Base-by-base conservation (phyloP, 768 basidiomycete species). In the Podaxis pistillaris region DNA sequence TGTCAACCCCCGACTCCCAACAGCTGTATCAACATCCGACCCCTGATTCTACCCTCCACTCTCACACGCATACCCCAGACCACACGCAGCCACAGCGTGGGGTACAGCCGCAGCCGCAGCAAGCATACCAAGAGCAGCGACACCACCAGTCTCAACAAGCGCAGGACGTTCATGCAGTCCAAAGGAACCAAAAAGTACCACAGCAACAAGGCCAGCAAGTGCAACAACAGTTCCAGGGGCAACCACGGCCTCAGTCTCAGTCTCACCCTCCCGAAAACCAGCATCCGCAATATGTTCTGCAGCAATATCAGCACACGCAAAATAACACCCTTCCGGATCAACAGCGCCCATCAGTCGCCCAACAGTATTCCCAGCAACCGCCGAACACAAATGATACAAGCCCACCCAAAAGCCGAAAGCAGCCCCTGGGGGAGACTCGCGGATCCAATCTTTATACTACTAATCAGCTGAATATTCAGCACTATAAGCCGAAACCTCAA, bases 51-150 rank as follows among this genome's bases (percentile, higher is more conserved):
- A 66, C 65, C 13, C 40, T 63, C 12, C 71, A 70, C 59, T 73
- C 75, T 19, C 71, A 72, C 51, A 62, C 71, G 19, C 70, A 63
- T 46, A 68, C 73, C 7, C 70, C 75, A 26, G 73, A 74, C 52
- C 68, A 72, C 41, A 60, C 65, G n/a, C 69, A 70, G 36, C 52
- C 59, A 12, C 40, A 30, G 28, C 6, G 6, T 30, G 28, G 28
- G 28, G 28, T 30, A 6, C 28, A 30, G 28, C 28, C 63, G 49
- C 53, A 52, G 59, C 60, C 54, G 46, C 22, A 40, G 7, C 71
- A 68, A 33, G 51, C 65, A 38, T 63, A 66, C 26, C 64, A 62
- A 19, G 64, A 67, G 36, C 67, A 63, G 28, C 58, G 58, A 17
- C 54, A 30, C 33, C 53, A 56, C 12, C 51, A 57, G 24, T 2